Conservation (phyloP, 345 rosid species). For the Heritiera littoralis region DNA sequence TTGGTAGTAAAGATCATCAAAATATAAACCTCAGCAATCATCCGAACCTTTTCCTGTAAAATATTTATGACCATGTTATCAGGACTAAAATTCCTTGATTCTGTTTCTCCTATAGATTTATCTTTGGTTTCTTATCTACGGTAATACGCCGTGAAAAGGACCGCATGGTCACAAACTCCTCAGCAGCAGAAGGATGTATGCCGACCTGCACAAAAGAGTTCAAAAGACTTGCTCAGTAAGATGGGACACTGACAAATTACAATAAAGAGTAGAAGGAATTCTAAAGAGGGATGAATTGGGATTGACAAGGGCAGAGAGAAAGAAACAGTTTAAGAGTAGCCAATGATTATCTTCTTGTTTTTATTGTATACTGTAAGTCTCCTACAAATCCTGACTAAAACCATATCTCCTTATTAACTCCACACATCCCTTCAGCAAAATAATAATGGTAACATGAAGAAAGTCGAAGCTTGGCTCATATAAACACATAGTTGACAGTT, state of each 20-base stretch:
- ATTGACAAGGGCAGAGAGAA: not conserved
- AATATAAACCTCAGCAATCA: not conserved
- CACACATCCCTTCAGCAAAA: not conserved
- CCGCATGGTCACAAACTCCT: conserved; percentile 97
- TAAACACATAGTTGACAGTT: not conserved
- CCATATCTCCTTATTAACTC: not conserved
- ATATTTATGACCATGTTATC: not conserved
- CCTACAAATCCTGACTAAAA: not conserved
- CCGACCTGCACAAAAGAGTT: conserved; percentile 59
- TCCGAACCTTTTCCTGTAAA: not conserved
- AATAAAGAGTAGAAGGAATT: not conserved
- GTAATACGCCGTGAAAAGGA: conserved; percentile 63
- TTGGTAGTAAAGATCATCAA: not conserved
- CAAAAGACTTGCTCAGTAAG: not conserved
- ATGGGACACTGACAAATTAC: not conserved
- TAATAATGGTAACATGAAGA: not conserved
- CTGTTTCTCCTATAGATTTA: conserved; percentile 43
- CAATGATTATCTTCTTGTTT: not conserved
- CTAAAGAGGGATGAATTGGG: not conserved
- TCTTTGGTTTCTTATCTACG: conserved; percentile 48
- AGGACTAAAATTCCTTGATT: not conserved
- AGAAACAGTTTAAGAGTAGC: not conserved
- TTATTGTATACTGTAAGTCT: not conserved
- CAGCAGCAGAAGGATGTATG: conserved; percentile 95
- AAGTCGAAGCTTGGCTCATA: not conserved